Evolutionary conservation across 306 rosid species (phyloP).

Genomic region (Canavalia gladiata): DNA sequence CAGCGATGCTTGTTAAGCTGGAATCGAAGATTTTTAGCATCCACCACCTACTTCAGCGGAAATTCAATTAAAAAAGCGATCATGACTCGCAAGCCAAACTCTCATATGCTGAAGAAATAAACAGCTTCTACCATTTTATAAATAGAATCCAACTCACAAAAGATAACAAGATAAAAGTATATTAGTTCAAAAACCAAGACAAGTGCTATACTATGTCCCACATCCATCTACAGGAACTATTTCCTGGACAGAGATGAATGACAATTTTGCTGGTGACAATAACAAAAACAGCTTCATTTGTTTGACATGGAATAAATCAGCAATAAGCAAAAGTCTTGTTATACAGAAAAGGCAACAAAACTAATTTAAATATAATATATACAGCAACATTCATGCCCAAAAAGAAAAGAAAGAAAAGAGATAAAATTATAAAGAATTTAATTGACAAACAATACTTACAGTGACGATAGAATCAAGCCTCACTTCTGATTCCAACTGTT

Average conservation of each 20-base stretch:
- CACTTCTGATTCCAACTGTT: constrained; percentile 85
- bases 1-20: constrained; percentile 73
- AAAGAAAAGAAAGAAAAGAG: background rate
- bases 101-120: constrained; percentile 28
- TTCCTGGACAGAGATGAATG: constrained; percentile 16
- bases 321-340: background rate
- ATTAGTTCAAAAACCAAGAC: background rate
- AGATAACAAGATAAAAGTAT: background rate
- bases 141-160: constrained; percentile 18
- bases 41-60: constrained; percentile 73
- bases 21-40: constrained; percentile 83
- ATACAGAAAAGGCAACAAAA: background rate
- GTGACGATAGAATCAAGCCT: constrained; percentile 94
- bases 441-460: constrained; percentile 58
- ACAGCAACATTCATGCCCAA: background rate
- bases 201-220: constrained; percentile 1
- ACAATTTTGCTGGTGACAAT: constrained; percentile 13
- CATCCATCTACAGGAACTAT: constrained; percentile 5
- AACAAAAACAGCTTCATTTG: constrained; percentile 20
- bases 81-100: constrained; percentile 17
- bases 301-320: constrained; percentile 23
- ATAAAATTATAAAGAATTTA: background rate
- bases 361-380: background rate
- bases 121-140: constrained; percentile 20
- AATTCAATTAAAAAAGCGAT: constrained; percentile 35